A percentile compares a stretch with the other conserved stretches of the same genome.
Evolutionary conservation across 306 rosid species (phyloP).

Genomic region (Heteromeles arbutifolia): DNA sequence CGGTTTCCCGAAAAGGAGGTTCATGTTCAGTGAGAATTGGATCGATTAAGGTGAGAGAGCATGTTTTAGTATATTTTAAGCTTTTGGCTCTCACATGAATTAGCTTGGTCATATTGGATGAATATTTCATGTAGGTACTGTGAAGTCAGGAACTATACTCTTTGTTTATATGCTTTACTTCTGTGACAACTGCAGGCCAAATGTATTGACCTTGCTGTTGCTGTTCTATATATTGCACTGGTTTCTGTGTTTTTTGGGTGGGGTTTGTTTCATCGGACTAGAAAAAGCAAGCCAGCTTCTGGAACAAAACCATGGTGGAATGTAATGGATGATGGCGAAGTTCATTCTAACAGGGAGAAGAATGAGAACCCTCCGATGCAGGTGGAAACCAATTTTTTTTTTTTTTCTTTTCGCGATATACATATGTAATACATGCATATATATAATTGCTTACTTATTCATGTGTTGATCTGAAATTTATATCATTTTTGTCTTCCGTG

Average conservation of each 20-base stretch:
- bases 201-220: slow-evolving; percentile 63
- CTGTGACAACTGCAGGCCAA: slow-evolving; percentile 58
- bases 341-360: slow-evolving; percentile 56
- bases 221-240: slow-evolving; percentile 60
- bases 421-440: no score
- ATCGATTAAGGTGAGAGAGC: slow-evolving; percentile 61
- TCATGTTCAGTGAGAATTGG: slow-evolving; percentile 77
- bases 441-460: no score
- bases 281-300: slow-evolving; percentile 46
- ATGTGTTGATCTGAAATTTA: background rate
- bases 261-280: slow-evolving; percentile 55
- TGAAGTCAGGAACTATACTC: background rate
- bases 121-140: background rate
- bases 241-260: slow-evolving; percentile 69
- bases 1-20: slow-evolving; percentile 38
- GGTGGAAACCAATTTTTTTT: slow-evolving; percentile 34
- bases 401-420: background rate
- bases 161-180: slow-evolving; percentile 27
- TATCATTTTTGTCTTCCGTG: background rate
- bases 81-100: background rate
- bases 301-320: slow-evolving; percentile 45
- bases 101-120: background rate
- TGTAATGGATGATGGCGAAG: slow-evolving; percentile 36
- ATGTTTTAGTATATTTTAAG: background rate
- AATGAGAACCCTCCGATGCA: slow-evolving; percentile 73